Evolutionary conservation across 2,329 filamentous ascomycete species (phyloP), one percentile per base, ranked within the genome.

Genomic region (Ambrosiella cleistominuta): DNA sequence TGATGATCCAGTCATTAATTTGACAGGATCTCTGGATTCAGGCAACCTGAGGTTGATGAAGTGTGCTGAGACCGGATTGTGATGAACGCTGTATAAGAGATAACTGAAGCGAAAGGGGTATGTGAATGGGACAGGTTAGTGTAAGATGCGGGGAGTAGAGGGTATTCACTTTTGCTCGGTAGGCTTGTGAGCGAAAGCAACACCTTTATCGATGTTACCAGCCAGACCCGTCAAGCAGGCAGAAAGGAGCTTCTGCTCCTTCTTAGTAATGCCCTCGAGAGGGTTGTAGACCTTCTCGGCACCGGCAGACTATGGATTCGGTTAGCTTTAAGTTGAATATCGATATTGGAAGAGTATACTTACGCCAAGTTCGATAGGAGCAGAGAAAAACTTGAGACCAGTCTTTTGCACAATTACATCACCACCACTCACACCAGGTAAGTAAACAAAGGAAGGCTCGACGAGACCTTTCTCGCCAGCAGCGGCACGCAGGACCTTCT

Each of bases 371-470:
- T 95, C 88, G 65, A 97, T 81, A 62, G 90, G 91, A 58, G 94
- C 88, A 60, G 93, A 95, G 81, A 98, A 98, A 79, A 87, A 98
- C 59, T 98, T 90, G 63, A 80, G 72, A 65, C 89, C 90, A 62
- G 85, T 88, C 68, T 83, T 81, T 78, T 95, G 88, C 62, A 79
- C 79, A 66, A 98, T 85, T 64, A 81, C 88, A 57, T 91, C 86
- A 68, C 93, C 93, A 62, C 91, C 93, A 57, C 85, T 74, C 54
- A 98, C 80, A 71, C 91, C 91, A 54, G 87, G 84, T 40, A 97
- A 86, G 77, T 96, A 96, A 74, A 98, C 84, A 72, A 86, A 98
- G 71, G 88, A 93, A 66, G 91, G 89, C 79, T 96, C 91, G 62
- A 96, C 78, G 65, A 98, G 85, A 64, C 88, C 88, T 75, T 88